These are phyloP conservation scores for Saccharomyces hybrid DNA, from an alignment of 1,139 yeast species.

Conservation along the genomic window DNA sequence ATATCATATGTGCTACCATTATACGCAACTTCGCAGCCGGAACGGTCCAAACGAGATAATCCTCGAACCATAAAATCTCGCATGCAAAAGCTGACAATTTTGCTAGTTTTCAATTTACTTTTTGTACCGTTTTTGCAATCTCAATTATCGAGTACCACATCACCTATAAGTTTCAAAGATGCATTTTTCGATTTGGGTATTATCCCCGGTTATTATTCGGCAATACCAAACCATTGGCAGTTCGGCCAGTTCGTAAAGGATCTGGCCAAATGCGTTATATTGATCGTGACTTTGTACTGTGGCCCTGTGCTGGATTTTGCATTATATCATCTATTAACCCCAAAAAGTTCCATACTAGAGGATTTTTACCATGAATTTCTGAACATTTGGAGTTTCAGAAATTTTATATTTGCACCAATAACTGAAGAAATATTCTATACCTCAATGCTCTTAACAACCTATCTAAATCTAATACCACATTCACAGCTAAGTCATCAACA, in stretches of 20 bases:
- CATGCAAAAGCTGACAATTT: constrained; percentile 26
- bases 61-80: constrained; percentile 36
- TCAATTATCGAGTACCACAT: constrained; percentile 6
- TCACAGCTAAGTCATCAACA: constrained; percentile 22
- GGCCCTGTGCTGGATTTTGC: constrained; percentile 49
- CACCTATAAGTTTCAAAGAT: neutral
- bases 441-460: constrained; percentile 42
- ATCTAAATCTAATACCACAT: constrained; percentile 33
- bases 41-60: constrained; percentile 37
- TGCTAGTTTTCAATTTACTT: constrained; percentile 25
- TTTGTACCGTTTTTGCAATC: constrained; percentile 28
- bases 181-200: constrained; percentile 26
- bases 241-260: constrained; percentile 13
- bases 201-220: constrained; percentile 24
- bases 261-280: constrained; percentile 25
- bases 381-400: constrained; percentile 50
- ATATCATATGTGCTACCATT: constrained; percentile 25
- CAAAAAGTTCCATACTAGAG: constrained; percentile 13
- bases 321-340: constrained; percentile 29
- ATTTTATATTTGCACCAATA: constrained; percentile 70
- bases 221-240: neutral
- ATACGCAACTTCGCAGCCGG: constrained; percentile 24
- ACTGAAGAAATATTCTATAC: constrained; percentile 85
- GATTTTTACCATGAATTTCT: constrained; percentile 29
- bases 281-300: constrained; percentile 42